Conservation (phyloP, 1,284 basidiomycete genomes). For the Ganoderma boninense region DNA sequence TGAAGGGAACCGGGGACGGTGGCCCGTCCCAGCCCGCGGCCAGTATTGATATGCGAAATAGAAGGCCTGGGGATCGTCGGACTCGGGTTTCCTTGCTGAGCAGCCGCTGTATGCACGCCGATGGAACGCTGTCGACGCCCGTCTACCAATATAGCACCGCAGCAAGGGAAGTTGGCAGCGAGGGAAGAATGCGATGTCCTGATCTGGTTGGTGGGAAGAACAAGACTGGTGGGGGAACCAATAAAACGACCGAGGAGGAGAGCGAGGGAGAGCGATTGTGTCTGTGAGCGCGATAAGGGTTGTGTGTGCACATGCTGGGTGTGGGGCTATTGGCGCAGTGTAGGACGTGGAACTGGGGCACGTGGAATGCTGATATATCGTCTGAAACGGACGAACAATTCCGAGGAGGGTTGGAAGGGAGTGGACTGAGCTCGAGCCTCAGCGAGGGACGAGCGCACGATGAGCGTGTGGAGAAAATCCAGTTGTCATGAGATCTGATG, state of each 20-base stretch:
- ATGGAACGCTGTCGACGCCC: conserved; percentile 4
- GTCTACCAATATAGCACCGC: conserved; percentile 23
- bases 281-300: neutral
- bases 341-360: neutral
- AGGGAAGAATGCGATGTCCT: conserved; percentile 14
- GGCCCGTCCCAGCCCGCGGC: neutral
- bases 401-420: neutral
- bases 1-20: conserved; percentile 15
- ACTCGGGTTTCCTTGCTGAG: conserved; percentile 10
- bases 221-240: neutral
- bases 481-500: neutral
- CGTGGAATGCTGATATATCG: neutral
- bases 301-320: neutral
- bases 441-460: neutral
- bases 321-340: neutral
- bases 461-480: too few relatives aligned
- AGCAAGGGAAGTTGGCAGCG: conserved; percentile 11
- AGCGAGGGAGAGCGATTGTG: neutral
- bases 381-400: neutral
- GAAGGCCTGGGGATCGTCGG: conserved; percentile 17
- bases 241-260: neutral
- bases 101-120: conserved; percentile 8
- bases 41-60: conserved; percentile 21
- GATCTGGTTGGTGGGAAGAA: conserved; percentile 18
- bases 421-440: neutral